Evolutionary conservation across 345 rosid species (phyloP).

Genomic region (Excoecaria cochinchinensis): DNA sequence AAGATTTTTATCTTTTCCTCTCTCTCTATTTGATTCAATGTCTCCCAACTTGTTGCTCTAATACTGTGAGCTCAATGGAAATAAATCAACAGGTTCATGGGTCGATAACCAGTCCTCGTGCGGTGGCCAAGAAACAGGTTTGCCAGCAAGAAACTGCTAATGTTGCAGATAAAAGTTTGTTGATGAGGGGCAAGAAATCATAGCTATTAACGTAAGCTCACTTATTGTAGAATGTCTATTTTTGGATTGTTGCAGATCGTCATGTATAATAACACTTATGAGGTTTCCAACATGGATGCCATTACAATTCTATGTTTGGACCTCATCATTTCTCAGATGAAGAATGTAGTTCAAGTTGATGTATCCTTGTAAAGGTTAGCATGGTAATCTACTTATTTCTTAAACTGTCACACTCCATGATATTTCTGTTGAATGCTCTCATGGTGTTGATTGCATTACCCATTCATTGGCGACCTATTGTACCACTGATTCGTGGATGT

Average conservation of each 20-base stretch:
- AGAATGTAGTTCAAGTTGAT: background rate
- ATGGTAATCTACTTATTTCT: background rate
- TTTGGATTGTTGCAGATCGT: background rate
- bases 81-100: conserved; percentile 48
- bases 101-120: conserved; percentile 41
- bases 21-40: background rate
- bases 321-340: background rate
- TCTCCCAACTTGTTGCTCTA: background rate
- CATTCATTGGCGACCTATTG: background rate
- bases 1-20: conserved; percentile 16
- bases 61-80: background rate
- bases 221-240: background rate
- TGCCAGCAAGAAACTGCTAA: conserved; percentile 28
- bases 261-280: background rate
- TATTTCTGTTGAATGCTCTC: background rate
- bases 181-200: background rate
- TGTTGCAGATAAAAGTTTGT: conserved; percentile 23
- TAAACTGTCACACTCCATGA: background rate
- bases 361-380: background rate
- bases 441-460: background rate
- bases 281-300: background rate
- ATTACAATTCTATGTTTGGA: background rate
- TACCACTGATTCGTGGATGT: too few relatives aligned
- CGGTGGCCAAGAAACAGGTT: conserved; percentile 37
- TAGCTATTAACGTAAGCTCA: background rate